Percentiles rank a stretch among this genome's conserved stretches.
These are phyloP conservation scores for Candida manassasensis DNA, from an alignment of 805 yeast genomes.

Conservation along the genomic window DNA sequence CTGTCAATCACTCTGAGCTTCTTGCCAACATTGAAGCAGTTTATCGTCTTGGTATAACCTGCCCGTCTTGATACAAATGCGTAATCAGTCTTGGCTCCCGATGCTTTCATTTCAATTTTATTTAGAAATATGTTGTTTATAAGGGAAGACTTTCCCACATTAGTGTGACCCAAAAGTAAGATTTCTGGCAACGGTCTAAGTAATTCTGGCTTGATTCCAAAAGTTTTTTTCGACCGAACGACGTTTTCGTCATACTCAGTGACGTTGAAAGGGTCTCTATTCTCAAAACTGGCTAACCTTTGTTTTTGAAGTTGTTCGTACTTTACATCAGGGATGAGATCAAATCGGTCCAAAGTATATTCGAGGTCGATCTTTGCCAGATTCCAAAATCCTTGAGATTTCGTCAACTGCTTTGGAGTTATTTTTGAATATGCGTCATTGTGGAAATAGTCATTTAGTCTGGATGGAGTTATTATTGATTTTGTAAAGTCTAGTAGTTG, in stretches of 20 bases:
- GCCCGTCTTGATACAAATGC: constrained; percentile 55
- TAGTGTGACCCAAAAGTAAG: constrained; percentile 72
- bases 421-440: constrained; percentile 11
- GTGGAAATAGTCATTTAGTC: constrained; percentile 18
- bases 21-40: constrained; percentile 65
- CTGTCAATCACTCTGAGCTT: constrained; percentile 69
- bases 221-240: constrained; percentile 18
- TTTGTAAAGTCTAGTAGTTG: neutral
- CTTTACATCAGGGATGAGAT: constrained; percentile 55
- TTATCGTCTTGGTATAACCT: constrained; percentile 60
- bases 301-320: constrained; percentile 19
- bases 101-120: constrained; percentile 20
- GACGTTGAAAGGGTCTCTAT: constrained; percentile 20
- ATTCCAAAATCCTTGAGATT: constrained; percentile 38
- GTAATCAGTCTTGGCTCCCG: constrained; percentile 13
- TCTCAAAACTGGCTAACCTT: constrained; percentile 13
- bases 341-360: constrained; percentile 54
- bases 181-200: constrained; percentile 57
- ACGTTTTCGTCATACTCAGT: constrained; percentile 17
- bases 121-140: constrained; percentile 55
- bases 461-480: constrained; percentile 19
- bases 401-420: constrained; percentile 11
- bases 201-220: constrained; percentile 31
- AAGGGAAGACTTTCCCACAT: constrained; percentile 81
- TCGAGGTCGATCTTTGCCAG: constrained; percentile 44